Conservation (phyloP, 2,329 filamentous ascomycete genomes). For the Curvularia spicifera region DNA sequence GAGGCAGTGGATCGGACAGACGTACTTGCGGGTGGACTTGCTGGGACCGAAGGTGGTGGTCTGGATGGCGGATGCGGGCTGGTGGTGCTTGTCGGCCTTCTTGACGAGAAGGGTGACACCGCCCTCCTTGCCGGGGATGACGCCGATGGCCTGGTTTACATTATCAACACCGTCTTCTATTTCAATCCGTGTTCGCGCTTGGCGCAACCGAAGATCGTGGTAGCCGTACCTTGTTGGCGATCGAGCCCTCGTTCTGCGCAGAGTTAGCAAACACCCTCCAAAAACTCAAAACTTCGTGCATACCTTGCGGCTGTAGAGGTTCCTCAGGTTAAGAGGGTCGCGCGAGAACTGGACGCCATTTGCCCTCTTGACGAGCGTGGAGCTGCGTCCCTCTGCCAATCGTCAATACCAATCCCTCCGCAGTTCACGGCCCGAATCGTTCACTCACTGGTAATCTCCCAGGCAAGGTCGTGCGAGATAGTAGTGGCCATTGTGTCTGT, state of each 20-base stretch:
- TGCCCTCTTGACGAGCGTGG: conserved; percentile 89
- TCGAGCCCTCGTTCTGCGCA: conserved; percentile 82
- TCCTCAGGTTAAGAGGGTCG: conserved; percentile 91
- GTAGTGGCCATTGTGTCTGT: conserved; percentile 58
- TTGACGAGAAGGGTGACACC: conserved; percentile 84
- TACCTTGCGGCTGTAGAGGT: conserved; percentile 92
- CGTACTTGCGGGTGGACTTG: conserved; percentile 82
- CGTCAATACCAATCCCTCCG: conserved; percentile 21
- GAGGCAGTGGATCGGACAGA: conserved; percentile 29
- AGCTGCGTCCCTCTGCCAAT: conserved; percentile 77
- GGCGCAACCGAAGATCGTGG: conserved; percentile 4
- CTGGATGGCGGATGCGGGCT: conserved; percentile 72
- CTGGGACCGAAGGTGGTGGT: conserved; percentile 72
- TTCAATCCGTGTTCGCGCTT: conserved; percentile 15
- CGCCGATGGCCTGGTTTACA: conserved; percentile 73
- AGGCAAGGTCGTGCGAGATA: conserved; percentile 89
- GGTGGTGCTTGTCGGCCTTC: conserved; percentile 74
- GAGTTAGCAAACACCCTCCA: conserved; percentile 31
- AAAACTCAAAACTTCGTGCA: conserved; percentile 20
- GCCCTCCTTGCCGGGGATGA: conserved; percentile 77
- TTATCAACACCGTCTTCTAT: conserved; percentile 15
- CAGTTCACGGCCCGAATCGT: conserved; percentile 4
- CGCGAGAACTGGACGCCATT: conserved; percentile 90
- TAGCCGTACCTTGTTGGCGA: conserved; percentile 82
- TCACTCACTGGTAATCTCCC: conserved; percentile 91